Evolutionary conservation across 805 yeast species (phyloP), one percentile per base, ranked within the genome.

Genomic region (Suhomyces pyralidae): DNA sequence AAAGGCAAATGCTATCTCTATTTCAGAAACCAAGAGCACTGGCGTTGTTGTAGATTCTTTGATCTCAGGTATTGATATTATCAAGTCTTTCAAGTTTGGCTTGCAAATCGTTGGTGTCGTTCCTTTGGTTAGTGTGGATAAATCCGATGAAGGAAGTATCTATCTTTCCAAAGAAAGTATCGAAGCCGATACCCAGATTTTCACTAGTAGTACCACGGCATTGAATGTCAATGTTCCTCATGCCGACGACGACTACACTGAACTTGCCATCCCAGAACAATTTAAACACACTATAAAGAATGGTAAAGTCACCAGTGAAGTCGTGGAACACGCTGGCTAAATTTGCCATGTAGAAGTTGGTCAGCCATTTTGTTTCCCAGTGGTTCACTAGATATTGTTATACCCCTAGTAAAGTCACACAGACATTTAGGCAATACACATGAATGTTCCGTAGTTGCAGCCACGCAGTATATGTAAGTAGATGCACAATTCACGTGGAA

Each of bases 231-330:
- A 92, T 64, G 79, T 90, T 45, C 97, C 97, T 25, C 80, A 80
- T 46, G 81, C 76, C 14, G 85, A 79, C 20, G 85, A 79, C 20
- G 90, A 83, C 38, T 97, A 93, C 67, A 85, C 77, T 50, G 99
- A 94, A 70, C 73, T 83, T 51, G 85, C 97, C 7, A 81, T 88
- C 42, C 97, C 98, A 7, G 99, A 94, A 71, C 99, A 94, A 74
- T 80, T 94, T 70, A 82, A 83, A 64, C 97, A 90, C 70, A 76
- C 81, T 15, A 75, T 89, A 56, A 76, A 71, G 50, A 68, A 71
- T 45, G 94, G 93, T 26, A 80, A 81, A 63, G 69, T 92, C 55
- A 76, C 78, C 32, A 83, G 89, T 59, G 78, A 81, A 56, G 86
- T 91, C 58, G 96, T 90, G 46, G 94, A 88, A 67, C 96, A 89